phyloP scores from a whole-genome alignment of 179 eudicot species.

The Silene coronaria region DNA sequence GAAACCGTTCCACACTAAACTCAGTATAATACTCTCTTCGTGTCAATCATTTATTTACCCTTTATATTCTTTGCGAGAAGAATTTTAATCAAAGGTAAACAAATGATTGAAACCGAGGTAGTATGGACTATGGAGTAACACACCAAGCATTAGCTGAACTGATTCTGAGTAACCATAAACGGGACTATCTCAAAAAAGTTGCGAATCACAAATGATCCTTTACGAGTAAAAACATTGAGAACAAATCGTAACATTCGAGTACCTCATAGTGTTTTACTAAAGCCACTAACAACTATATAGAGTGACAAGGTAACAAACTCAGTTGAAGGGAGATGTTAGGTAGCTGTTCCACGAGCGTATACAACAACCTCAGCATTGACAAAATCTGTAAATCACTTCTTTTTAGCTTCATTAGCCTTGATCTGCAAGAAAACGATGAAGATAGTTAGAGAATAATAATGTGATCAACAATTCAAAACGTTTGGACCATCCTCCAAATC shows the following conservation, averaged over 20 bases:
- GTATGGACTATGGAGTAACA: too few species aligned
- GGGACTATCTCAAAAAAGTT: not conserved
- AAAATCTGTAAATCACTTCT: constrained; percentile 3
- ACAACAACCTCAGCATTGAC: not conserved
- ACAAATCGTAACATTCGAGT: not conserved
- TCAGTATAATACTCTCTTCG: too few species aligned
- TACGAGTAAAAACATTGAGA: not conserved
- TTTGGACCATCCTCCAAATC: not conserved
- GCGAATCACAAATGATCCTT: constrained; percentile 11
- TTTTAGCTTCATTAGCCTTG: constrained; percentile 16
- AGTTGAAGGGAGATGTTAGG: not conserved
- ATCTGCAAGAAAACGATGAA: not conserved
- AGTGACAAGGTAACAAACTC: not conserved
- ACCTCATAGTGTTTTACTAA: not conserved
- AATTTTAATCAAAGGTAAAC: too few species aligned
- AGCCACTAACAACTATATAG: not conserved
- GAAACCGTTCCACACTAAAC: too few species aligned
- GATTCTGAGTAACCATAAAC: too few species aligned
- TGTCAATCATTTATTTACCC: too few species aligned
- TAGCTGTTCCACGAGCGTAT: not conserved
- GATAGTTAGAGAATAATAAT: not conserved
- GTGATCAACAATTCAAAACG: not conserved
- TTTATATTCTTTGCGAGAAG: too few species aligned
- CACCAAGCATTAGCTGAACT: too few species aligned
- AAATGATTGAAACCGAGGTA: too few species aligned